These are phyloP conservation scores for Fagus crenata DNA, from an alignment of 306 rosid genomes.

Conservation along the genomic window DNA sequence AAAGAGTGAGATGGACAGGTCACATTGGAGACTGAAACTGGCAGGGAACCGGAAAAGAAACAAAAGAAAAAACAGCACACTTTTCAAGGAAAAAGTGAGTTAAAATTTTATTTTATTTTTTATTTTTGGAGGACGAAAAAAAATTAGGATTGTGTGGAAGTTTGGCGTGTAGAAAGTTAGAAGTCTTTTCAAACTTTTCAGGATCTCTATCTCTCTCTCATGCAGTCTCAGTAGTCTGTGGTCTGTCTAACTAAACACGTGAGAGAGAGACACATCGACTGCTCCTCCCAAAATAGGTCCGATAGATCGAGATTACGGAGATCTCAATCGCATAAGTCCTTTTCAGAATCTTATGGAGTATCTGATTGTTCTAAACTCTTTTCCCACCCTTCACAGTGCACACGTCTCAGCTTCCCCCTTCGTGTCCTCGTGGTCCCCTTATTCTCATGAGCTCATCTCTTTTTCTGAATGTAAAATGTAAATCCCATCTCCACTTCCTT, in stretches of 20 bases:
- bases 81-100: conserved; percentile 6
- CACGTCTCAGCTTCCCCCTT: background rate
- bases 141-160: background rate
- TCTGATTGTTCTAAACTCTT: background rate
- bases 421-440: background rate
- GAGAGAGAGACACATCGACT: conserved; percentile 32
- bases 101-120: background rate
- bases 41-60: background rate
- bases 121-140: too few species aligned
- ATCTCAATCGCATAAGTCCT: conserved; percentile 29
- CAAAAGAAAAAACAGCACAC: conserved; percentile 26
- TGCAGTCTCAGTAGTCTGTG: background rate
- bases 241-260: conserved; percentile 27
- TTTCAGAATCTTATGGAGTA: conserved; percentile 23
- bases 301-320: background rate
- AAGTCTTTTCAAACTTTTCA: conserved; percentile 34
- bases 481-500: background rate
- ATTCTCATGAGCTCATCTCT: background rate
- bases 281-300: background rate
- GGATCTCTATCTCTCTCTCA: conserved; percentile 8
- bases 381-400: background rate
- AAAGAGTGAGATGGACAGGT: conserved; percentile 2
- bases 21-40: conserved; percentile 4
- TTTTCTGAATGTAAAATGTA: background rate
- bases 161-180: conserved; percentile 38